Base-by-base conservation (phyloP, 2,329 filamentous ascomycete genomes). In the Fusarium solani-melongenae region DNA sequence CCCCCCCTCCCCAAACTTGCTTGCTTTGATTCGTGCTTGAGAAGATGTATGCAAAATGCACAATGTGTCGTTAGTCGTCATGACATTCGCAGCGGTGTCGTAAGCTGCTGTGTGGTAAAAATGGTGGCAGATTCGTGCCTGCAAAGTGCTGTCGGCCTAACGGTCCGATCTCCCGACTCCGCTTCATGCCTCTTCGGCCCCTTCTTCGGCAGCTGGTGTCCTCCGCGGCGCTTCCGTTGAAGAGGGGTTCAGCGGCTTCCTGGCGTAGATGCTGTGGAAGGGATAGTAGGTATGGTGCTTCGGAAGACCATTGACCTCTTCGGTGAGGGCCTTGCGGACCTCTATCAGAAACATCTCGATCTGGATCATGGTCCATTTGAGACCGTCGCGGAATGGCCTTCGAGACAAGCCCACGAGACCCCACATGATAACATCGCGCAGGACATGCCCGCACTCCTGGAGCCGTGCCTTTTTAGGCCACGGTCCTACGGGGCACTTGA, bases 401-500 rank as follows among this genome's bases (percentile, higher is more conserved):
- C 82, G 78, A 10, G 82, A 76, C 10, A 86, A 70, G 2, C 84
- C 84, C 31, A 82, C 76, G 29, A 86, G 79, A 2, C 83, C 83
- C 77, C 82, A 81, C 74, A 84, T 79, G 61, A 84, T 78, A 5
- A 83, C 82, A 29, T 86, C 85, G 36, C 85, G 80, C 67, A 88
- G 74, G 27, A 88, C 82, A 34, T 85, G 79, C 2, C 87, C 87
- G 70, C 84, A 87, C 38, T 85, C 81, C 55, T 84, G 81, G 22
- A 86, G 81, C 5, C 83, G 81, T 29, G 80, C 75, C 64, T 82
- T 81, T 56, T 81, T 81, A 4, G 87, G 82, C 87, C 87, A 89
- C 4, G 83, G 78, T 17, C 87, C 87, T 2, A 88, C 76, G 5
- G 87, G 87, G 9, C 83, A 84, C 74, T 88, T 88, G 27, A 86